A percentile compares a stretch with the other conserved stretches of the same genome.
Conservation (phyloP, 2,329 filamentous ascomycete species). For the Phyllosticta citrichinensis region DNA sequence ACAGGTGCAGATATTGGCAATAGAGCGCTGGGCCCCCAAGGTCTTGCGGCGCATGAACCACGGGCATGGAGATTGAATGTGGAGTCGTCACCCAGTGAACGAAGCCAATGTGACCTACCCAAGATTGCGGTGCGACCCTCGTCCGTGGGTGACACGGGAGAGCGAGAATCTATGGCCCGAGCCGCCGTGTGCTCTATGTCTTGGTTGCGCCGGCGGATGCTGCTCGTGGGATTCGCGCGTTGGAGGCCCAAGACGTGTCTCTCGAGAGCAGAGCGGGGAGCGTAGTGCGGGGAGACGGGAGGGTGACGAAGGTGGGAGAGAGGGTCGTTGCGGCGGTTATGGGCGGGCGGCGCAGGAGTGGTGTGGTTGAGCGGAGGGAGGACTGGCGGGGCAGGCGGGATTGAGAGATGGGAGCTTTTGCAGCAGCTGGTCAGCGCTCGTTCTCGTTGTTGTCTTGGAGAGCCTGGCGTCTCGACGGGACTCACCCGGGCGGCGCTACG, state of each 20-base stretch:
- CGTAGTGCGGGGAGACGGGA: neutral
- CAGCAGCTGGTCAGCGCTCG: neutral
- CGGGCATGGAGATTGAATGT: slow-evolving; percentile 7
- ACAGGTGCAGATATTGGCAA: neutral
- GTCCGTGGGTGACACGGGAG: slow-evolving; percentile 9
- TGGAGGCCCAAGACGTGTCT: neutral
- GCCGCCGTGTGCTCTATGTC: neutral
- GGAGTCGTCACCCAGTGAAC: slow-evolving; percentile 7
- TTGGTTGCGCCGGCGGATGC: neutral
- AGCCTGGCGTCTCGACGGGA: neutral
- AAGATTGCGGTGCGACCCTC: slow-evolving; percentile 9
- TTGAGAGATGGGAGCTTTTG: neutral
- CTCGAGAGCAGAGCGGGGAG: neutral
- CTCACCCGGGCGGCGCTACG: neutral
- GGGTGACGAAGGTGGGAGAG: neutral
- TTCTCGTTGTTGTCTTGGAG: neutral
- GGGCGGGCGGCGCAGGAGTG: neutral
- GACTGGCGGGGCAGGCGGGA: neutral
- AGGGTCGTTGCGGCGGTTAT: neutral
- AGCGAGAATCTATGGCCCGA: neutral
- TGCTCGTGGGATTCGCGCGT: neutral
- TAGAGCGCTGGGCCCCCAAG: neutral
- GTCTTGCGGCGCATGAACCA: slow-evolving; percentile 6
- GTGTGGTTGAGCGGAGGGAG: neutral
- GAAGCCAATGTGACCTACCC: slow-evolving; percentile 10